These are phyloP conservation scores for Penicillium sp. DNA, from an alignment of 2,329 filamentous ascomycete genomes.

Conservation along the genomic window DNA sequence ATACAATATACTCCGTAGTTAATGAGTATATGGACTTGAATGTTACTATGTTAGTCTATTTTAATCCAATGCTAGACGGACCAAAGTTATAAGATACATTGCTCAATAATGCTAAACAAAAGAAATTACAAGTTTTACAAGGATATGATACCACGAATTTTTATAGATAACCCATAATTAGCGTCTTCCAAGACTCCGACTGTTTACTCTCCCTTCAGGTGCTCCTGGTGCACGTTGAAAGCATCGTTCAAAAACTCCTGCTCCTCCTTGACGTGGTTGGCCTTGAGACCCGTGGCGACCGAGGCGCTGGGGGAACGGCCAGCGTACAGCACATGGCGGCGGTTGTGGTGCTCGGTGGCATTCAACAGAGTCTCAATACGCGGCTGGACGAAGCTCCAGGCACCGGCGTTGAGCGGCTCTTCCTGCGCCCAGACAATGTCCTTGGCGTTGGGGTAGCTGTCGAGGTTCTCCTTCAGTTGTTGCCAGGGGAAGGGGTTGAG, in stretches of 20 bases:
- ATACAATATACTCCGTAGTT: neutral
- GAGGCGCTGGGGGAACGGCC: constrained; percentile 89
- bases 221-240: constrained; percentile 61
- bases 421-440: constrained; percentile 97
- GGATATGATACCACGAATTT: constrained; percentile 2
- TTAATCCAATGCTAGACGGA: too few species aligned
- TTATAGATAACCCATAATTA: neutral
- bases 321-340: constrained; percentile 94
- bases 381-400: constrained; percentile 96
- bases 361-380: constrained; percentile 95
- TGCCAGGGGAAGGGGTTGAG: constrained; percentile 99
- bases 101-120: too few species aligned
- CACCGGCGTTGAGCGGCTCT: constrained; percentile 94
- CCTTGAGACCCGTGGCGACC: constrained; percentile 90
- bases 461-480: constrained; percentile 92
- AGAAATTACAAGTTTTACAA: constrained; percentile 9
- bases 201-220: constrained; percentile 60
- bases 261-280: constrained; percentile 86
- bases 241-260: constrained; percentile 69
- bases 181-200: neutral
- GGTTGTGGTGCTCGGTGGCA: constrained; percentile 84
- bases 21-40: too few species aligned
- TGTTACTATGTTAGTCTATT: too few species aligned
- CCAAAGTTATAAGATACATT: too few species aligned
- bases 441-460: constrained; percentile 95